Base-by-base conservation (phyloP, 2,329 filamentous ascomycete genomes). In the Trichoderma atrobrunneum region DNA sequence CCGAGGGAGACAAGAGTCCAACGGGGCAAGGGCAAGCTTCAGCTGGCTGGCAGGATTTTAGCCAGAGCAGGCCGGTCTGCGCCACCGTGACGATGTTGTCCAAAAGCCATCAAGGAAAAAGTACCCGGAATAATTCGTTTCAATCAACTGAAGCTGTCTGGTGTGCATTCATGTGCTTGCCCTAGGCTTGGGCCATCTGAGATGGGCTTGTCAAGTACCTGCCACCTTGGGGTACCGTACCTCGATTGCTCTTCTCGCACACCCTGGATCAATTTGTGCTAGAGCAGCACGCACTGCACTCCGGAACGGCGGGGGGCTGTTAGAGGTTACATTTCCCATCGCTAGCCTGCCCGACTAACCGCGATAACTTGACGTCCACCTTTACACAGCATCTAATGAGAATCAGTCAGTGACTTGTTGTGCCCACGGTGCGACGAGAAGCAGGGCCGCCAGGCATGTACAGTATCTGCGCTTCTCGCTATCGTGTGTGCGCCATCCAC, bases 61-160 rank as follows among this genome's bases (percentile, higher is more conserved):
- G 64, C 30, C 24, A 57, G 64, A 67, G 64, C 48, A 67, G 59
- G 51, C 7, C 64, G n/a, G 64, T 26, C 30, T 67, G 64, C 51
- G 64, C 64, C 64, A 57, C 51, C 32, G 51, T 12, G 28, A 30
- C 14, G 18, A 32, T 14, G 30, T 21, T n/a, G 3, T 18, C 18
- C n/a, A 32, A n/a, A 59, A 34, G 56, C 56, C 56, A 60, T 60
- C 36, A 30, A 34, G 28, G 18, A 32, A 18, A 60, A 21, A 21
- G 56, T 30, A 56, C 56, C 43, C 56, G 56, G 36, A 39, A 18
- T 2, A 39, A 39, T 39, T 39, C 16, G 36, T 39, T 39, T 24
- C 12, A 30, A 14, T 28, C 10, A 56, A 26, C 26, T 56, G 12
- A 28, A 18, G 51, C 51, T 56, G 12, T n/a, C 48, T 26, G n/a